These are phyloP conservation scores for Sporisorium iseilematis-ciliati DNA, from an alignment of 1,284 basidiomycete species.

Conservation along the genomic window DNA sequence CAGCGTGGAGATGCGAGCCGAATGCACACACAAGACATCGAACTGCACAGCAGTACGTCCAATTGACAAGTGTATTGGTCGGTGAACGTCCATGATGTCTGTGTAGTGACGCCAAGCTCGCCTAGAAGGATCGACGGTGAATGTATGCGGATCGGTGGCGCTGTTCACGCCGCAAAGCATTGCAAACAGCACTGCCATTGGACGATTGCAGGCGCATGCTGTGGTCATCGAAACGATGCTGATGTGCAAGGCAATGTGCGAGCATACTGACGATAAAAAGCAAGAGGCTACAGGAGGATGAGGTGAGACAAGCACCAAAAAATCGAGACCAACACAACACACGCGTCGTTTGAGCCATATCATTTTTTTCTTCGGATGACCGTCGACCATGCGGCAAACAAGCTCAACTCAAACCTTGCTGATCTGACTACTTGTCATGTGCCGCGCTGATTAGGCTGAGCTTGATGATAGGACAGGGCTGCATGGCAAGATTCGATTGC, in stretches of 20 bases:
- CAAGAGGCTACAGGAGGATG: neutral
- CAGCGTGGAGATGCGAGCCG: neutral
- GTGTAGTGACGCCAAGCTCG: conserved; percentile 9
- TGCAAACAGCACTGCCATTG: neutral
- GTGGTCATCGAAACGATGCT: neutral
- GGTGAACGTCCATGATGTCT: neutral
- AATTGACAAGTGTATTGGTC: neutral
- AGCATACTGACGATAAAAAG: neutral
- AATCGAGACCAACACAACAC: neutral
- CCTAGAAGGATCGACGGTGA: neutral
- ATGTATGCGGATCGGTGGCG: conserved; percentile 3
- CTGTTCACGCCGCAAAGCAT: neutral
- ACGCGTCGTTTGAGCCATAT: conserved; percentile 39
- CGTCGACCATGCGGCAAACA: neutral
- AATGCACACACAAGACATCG: neutral
- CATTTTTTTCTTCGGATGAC: conserved; percentile 26
- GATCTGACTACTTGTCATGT: too few species aligned
- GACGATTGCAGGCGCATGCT: neutral
- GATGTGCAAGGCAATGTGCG: neutral
- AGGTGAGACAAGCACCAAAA: neutral
- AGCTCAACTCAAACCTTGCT: neutral
- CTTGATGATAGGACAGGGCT: too few species aligned
- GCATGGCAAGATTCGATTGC: too few species aligned
- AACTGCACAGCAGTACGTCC: neutral
- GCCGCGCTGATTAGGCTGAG: neutral